Evolutionary conservation across 2,329 filamentous ascomycete species (phyloP), one percentile per base, ranked within the genome.

Genomic region (Aspergillus nomiae): DNA sequence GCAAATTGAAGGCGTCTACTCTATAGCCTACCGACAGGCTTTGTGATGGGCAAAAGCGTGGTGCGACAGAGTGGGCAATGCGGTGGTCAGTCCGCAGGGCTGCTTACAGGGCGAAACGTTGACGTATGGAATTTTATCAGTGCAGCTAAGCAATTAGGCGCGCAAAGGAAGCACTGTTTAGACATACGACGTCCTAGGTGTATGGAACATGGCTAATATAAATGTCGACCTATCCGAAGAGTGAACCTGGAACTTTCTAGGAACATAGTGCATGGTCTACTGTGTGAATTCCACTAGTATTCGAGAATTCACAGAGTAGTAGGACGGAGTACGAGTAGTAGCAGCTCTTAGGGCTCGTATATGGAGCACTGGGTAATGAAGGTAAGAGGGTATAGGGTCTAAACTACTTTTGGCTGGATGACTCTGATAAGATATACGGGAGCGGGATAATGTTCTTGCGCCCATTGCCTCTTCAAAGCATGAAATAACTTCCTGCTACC

Each of bases 261-360:
- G n/a, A 24, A 26, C 0, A 94, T 41, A n/a, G 38, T 14, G 34
- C 34, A 4, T 12, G 12, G 34, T 92, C 94, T 78, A 72, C 94
- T 96, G 94, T 53, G 92, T 95, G 66, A 97, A 86, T 81, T 98
- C 95, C 63, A 94, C 94, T 14, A 92, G 93, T 95, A 98, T 98
- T 74, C 95, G 86, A 24, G 95, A 94, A 80, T 99, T 95, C 77
- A 97, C 28, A 19, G 1, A 14, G 6, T 26, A 48, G 43, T 46
- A 24, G 21, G 21, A 46, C 43, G n/a, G 26, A 28, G 26, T 28
- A 28, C 26, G 26, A 28, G 26, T 24, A 45, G 19, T 45, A n/a
- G 43, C 11, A 46, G 43, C 10, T 48, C 34, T 38, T 38, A 38
- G 34, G 34, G 34, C 11, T 36, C 34, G 14, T 32, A 10, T 32